Evolutionary conservation across 2,329 filamentous ascomycete species (phyloP).

Genomic region (Talaromyces funiculosus): DNA sequence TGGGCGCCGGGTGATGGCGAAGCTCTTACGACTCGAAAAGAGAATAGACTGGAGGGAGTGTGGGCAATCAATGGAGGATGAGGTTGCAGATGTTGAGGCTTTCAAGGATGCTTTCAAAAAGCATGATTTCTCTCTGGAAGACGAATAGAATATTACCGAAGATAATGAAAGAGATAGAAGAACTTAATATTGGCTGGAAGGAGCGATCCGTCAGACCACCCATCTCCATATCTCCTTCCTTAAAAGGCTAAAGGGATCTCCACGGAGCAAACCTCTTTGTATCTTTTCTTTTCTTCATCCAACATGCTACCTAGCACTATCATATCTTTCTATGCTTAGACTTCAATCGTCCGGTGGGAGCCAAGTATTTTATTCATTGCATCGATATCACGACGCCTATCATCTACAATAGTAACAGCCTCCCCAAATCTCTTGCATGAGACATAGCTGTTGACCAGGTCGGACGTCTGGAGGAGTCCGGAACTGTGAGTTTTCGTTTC

Average conservation of each 20-base stretch:
- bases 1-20: slow-evolving; percentile 78
- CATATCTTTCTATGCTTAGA: slow-evolving; percentile 8
- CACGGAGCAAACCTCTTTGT: not conserved
- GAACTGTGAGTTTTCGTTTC: not conserved
- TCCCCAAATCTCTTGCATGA: not conserved
- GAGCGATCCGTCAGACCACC: not conserved
- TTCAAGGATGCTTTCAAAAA: slow-evolving; percentile 78
- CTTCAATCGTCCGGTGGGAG: not conserved
- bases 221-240: not conserved
- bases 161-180: not conserved
- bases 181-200: not conserved
- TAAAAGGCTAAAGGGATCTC: not conserved
- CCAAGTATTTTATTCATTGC: not conserved
- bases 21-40: slow-evolving; percentile 72
- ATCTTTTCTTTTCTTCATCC: not conserved
- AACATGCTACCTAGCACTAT: not conserved
- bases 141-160: slow-evolving; percentile 13
- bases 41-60: slow-evolving; percentile 83
- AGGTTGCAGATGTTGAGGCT: slow-evolving; percentile 67
- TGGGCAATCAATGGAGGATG: slow-evolving; percentile 68
- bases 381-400: not conserved
- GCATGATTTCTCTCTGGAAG: slow-evolving; percentile 71
- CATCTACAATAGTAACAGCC: not conserved
- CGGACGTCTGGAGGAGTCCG: not conserved
- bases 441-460: not conserved